Base-by-base conservation (phyloP, 2,329 filamentous ascomycete species). In the Nannizziopsis barbatae region DNA sequence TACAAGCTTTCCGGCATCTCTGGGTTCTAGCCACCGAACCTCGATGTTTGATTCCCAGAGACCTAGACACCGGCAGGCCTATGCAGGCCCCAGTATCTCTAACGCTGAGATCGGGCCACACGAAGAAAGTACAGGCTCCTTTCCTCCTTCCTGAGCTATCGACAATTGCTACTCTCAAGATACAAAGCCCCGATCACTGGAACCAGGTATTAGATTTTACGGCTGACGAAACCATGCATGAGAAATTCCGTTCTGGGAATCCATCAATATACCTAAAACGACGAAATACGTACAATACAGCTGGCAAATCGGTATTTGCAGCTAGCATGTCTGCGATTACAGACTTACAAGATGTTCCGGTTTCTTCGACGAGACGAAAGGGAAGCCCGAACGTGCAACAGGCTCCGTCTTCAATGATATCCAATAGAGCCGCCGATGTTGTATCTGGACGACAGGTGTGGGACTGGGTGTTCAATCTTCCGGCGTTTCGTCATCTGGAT, bases 1-100 rank as follows among this genome's bases (percentile, higher is more conserved):
- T 98, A 5, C 92, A 98, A 69, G 92, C 93, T 2, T 92, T 98
- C 70, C 81, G 93, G 4, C 90, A 98, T 66, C 85, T 98, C 60
- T 98, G 92, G 92, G 90, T 95, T 9, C 75, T 98, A 2, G 92
- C 92, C 1, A 83, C 86, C 0, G 92, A 98, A 59, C 80, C 87
- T 8, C 79, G 93, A 45, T 96, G 90, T 61, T 76, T 98, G 0
- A 79, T 98, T 0, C 79, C 86, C 14, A 85, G 90, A 52, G 92
- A 98, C 57, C 77, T 92, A 2, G 81, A 92, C 51, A 94, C 86
- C 0, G 80, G 83, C 36, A 80, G 87, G 38, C 84, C 89, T 0
- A 78, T 95, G 42, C 77, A 80, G 6, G 76, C 89, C 1, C 80
- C 85, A 0, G 73, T 95, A 40, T 74, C 75, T 3, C 74, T 95